Evolutionary conservation across 2,329 filamentous ascomycete genomes (phyloP), one percentile per base, ranked within the genome.

Genomic region (Colletotrichum tanaceti): DNA sequence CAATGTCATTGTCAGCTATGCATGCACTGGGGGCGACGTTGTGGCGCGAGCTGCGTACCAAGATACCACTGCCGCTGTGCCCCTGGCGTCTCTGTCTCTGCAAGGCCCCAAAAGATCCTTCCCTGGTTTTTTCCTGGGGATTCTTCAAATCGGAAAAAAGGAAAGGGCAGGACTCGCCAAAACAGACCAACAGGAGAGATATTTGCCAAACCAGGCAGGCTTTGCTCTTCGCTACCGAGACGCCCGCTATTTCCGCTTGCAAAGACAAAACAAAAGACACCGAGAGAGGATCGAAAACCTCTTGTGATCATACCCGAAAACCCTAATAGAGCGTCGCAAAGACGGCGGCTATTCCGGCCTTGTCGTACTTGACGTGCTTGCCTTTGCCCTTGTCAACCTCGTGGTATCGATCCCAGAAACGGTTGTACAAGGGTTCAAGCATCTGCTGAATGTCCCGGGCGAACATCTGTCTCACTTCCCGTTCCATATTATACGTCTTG

Each of bases 341-440:
- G 11, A 91, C 84, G 24, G 88, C 87, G 54, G 91, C 89, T 74
- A 99, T 90, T 55, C 89, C 88, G 47, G 85, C 85, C 84, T 98
- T 98, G 82, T 98, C 94, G 78, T 97, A 98, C 83, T 97, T 98
- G 78, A 97, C 94, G 80, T 98, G 97, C 80, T 99, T 99, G 73
- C 95, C 95, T 81, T 94, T 97, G 68, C 96, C 96, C 83, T 97
- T 98, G 81, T 98, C 95, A 72, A 98, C 90, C 80, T 98, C 96
- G 78, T 98, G 94, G 78, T 99, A 99, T 35, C 95, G 88, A 80
- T 98, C 96, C 90, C 93, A 98, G 81, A 99, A 99, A 53, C 96
- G 88, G 71, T 91, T 92, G 81, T 99, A 99, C 16, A 99, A 85
- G 63, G 95, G 94, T 81, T 98, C 95, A 64, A 99, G 90, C 82